Conservation (phyloP, 768 basidiomycete genomes). For the Suillus hirtellus region DNA sequence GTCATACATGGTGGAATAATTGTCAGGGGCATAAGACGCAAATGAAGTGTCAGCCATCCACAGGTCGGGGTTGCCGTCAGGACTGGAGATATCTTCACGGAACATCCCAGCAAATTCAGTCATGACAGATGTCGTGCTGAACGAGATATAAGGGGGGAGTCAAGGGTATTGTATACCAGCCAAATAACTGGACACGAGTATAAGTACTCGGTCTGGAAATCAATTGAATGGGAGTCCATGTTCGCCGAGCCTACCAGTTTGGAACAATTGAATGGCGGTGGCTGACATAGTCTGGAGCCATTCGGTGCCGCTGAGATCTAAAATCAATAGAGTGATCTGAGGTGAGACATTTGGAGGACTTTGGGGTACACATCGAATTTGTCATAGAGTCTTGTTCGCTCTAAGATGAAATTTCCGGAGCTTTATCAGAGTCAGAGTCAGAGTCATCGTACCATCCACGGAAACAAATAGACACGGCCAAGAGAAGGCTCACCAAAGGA, state of each 20-base stretch:
- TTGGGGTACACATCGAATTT: background rate
- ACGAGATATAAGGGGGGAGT: background rate
- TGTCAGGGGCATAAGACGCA: slow-evolving; percentile 2
- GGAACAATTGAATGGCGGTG: background rate
- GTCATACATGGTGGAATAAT: slow-evolving; percentile 2
- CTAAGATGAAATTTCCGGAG: background rate
- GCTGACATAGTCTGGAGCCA: slow-evolving; percentile 4
- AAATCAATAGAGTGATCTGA: background rate
- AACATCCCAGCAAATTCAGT: background rate
- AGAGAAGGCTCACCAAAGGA: background rate
- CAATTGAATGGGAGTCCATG: background rate
- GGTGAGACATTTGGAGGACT: slow-evolving; percentile 3
- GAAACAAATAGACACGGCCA: slow-evolving; percentile 1
- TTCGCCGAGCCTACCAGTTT: slow-evolving; percentile 3
- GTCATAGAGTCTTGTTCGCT: background rate
- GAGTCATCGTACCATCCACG: background rate
- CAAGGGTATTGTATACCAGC: background rate
- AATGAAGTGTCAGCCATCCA: slow-evolving; percentile 4
- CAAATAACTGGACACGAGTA: background rate
- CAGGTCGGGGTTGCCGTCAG: background rate
- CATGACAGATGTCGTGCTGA: background rate
- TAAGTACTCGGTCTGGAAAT: slow-evolving; percentile 6
- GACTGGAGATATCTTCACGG: background rate
- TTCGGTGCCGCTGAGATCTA: slow-evolving; percentile 5
- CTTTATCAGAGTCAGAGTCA: background rate